These are phyloP conservation scores for Verbascum thapsus DNA, from an alignment of 257 asterid genomes.

Conservation along the genomic window DNA sequence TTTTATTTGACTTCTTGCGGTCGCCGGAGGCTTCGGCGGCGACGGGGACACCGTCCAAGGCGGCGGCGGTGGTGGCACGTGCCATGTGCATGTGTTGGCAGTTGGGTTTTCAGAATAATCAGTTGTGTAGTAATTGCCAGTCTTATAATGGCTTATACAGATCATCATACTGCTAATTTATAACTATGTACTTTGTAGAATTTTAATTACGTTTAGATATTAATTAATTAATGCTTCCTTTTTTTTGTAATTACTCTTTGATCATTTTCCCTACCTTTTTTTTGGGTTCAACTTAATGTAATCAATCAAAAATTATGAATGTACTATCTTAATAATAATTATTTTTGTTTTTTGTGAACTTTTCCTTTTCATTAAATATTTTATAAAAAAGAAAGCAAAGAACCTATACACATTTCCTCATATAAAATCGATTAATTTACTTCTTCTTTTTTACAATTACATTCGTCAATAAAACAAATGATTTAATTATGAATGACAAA, in stretches of 20 bases:
- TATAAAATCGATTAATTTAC: no score
- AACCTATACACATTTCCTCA: no score
- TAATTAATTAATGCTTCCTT: conserved; percentile 23
- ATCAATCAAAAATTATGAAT: no score
- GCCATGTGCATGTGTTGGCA: conserved; percentile 64
- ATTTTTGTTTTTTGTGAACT: no score
- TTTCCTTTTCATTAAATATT: no score
- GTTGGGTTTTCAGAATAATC: conserved; percentile 51
- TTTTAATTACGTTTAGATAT: conserved; percentile 25
- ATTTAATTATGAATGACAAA: no score
- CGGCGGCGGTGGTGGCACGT: conserved; percentile 30
- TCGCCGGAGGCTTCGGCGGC: conserved; percentile 24
- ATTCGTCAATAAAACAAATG: no score
- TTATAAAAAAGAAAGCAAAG: no score
- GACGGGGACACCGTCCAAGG: conserved; percentile 23
- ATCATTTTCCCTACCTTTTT: background rate
- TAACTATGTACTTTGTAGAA: conserved; percentile 4
- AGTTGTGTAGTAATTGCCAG: conserved; percentile 57
- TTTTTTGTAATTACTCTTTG: background rate
- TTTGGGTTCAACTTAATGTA: no score
- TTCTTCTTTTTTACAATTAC: no score
- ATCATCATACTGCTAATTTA: conserved; percentile 34
- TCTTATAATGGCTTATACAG: conserved; percentile 43
- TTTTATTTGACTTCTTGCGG: conserved; percentile 38
- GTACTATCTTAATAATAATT: no score